Base-by-base conservation (phyloP, 352 stramenopile species). In the Phytophthora colocasiae region DNA sequence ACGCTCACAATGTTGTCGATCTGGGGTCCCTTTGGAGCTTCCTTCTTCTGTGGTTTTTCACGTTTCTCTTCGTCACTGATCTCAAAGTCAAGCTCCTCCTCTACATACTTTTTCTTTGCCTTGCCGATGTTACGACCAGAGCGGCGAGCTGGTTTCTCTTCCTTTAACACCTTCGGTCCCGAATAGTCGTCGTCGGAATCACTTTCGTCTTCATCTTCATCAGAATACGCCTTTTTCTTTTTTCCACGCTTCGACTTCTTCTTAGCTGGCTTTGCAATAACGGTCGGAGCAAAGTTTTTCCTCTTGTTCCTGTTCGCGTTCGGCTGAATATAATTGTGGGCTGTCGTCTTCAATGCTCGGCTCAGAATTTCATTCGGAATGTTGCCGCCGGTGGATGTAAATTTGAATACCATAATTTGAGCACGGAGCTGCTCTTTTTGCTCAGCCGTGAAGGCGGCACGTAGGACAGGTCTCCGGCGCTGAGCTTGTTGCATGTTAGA, bases 1-100 rank as follows among this genome's bases (percentile, higher is more conserved):
- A 96, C 77, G 17, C 90, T 93, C 22, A 99, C 78, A 60, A 99
- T 98, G 43, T 93, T 93, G 71, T 98, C 91, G 15, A 98, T 97
- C 54, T 97, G 92, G 6, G 94, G 85, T 8, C 87, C 86, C 58
- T 93, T 90, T 15, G 66, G 63, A 15, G 58, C 66, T 52, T 76
- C 71, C 19, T 80, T 80, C 39, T 57, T 60, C 49, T 84, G 64
- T 0, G 55, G 27, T 17, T 82, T 63, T 19, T 67, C 32, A 3
- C 39, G 19, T 45, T 87, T 94, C 43, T 92, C 88, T 53, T 95
- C 89, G 5, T 89, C 87, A 29, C 81, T 92, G 22, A 84, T 40
- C 19, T 87, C 89, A 31, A 94, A 91, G 40, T 91, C 75, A 50
- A 85, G 75, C 34, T 93, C 81, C 17, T 93, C 84, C 27, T 90